Percentiles rank a stretch among this genome's conserved stretches.
Evolutionary conservation across 495 filamentous ascomycete species (phyloP).

Genomic region (Neurospora sp.): DNA sequence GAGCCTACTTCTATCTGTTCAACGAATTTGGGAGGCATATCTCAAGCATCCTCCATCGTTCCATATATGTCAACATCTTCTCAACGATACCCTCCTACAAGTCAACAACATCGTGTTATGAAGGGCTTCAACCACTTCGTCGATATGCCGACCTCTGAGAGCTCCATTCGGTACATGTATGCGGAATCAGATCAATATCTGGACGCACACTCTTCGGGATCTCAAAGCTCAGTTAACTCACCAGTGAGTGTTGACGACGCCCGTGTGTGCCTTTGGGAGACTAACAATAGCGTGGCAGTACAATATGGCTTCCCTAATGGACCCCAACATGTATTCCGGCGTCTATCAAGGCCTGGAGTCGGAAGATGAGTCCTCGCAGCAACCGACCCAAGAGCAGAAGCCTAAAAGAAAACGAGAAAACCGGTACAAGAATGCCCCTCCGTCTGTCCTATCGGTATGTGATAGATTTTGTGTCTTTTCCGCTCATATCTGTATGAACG

Average conservation of each 20-base stretch:
- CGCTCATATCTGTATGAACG: neutral
- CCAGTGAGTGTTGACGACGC: constrained; percentile 17
- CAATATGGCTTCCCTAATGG: constrained; percentile 20
- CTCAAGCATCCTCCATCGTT: neutral
- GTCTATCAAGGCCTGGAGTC: constrained; percentile 30
- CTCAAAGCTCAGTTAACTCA: constrained; percentile 31
- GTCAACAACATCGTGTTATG: constrained; percentile 11
- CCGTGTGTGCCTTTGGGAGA: neutral
- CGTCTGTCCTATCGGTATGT: constrained; percentile 37
- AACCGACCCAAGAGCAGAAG: constrained; percentile 19
- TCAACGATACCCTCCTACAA: neutral
- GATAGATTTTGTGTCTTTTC: neutral
- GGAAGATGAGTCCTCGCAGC: constrained; percentile 31
- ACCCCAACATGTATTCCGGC: constrained; percentile 14
- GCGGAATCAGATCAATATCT: constrained; percentile 30
- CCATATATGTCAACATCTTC: neutral
- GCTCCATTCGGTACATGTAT: constrained; percentile 26
- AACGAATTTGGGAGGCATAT: neutral
- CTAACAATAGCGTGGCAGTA: constrained; percentile 19
- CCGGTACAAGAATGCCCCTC: constrained; percentile 40
- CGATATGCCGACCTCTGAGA: constrained; percentile 26
- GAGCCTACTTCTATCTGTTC: neutral
- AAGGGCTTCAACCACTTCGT: constrained; percentile 18
- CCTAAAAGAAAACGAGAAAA: constrained; percentile 39
- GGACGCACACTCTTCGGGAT: constrained; percentile 27